phyloP scores from a whole-genome alignment of 768 basidiomycete genomes.

The Scleroderma citrinum region DNA sequence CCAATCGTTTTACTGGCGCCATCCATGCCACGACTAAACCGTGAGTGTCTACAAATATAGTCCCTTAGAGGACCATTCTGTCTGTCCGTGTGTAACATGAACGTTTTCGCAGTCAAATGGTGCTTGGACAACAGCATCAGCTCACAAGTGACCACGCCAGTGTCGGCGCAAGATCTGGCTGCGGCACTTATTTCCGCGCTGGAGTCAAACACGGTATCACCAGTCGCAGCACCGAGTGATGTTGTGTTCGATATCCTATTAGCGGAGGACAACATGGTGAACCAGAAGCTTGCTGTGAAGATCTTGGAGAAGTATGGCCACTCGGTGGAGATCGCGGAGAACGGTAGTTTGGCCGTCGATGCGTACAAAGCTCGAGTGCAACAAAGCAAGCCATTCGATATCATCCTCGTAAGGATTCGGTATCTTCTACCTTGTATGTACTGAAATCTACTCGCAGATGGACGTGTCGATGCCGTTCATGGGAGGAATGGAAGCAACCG shows the following conservation, averaged over 20 bases:
- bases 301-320: slow-evolving; percentile 96
- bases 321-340: slow-evolving; percentile 94
- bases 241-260: slow-evolving; percentile 88
- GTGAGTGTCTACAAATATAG: slow-evolving; percentile 38
- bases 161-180: slow-evolving; percentile 81
- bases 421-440: not conserved
- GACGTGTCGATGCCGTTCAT: slow-evolving; percentile 98
- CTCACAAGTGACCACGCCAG: slow-evolving; percentile 89
- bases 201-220: slow-evolving; percentile 90
- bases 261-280: slow-evolving; percentile 95
- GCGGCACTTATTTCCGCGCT: slow-evolving; percentile 91
- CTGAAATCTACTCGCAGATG: slow-evolving; percentile 52
- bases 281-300: slow-evolving; percentile 94
- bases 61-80: not conserved
- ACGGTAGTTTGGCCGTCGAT: slow-evolving; percentile 90
- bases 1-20: slow-evolving; percentile 90
- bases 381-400: slow-evolving; percentile 75
- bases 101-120: slow-evolving; percentile 69
- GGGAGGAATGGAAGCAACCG: slow-evolving; percentile 98
- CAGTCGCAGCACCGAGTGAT: slow-evolving; percentile 80
- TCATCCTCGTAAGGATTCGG: slow-evolving; percentile 68
- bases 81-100: not conserved
- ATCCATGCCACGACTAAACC: slow-evolving; percentile 65
- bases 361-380: slow-evolving; percentile 77
- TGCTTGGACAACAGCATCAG: slow-evolving; percentile 95